Percentiles rank a stretch among this genome's conserved stretches.
These are phyloP conservation scores for Diversispora epigaea DNA, from an alignment of 192 early-diverging fungal species.

Conservation along the genomic window DNA sequence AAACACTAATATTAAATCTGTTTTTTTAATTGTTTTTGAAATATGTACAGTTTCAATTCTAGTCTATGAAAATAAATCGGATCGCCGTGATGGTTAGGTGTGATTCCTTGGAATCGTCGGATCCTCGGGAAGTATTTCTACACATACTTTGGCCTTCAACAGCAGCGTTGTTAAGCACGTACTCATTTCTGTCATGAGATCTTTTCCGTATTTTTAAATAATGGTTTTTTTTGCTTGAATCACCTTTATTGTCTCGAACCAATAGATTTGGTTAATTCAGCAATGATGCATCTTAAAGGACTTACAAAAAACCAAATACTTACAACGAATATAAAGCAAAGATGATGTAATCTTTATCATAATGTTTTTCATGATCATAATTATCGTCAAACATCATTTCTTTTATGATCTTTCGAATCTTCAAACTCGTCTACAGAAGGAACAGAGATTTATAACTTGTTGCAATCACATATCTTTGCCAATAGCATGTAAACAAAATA, in stretches of 20 bases:
- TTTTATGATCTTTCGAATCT: conserved; percentile 24
- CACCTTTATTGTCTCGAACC: background rate
- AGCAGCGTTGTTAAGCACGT: no score
- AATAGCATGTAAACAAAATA: conserved; percentile 24
- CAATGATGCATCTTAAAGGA: conserved; percentile 13
- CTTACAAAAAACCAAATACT: conserved; percentile 10
- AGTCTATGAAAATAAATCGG: no score
- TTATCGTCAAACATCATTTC: conserved; percentile 3
- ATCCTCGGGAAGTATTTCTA: no score
- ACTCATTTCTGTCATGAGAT: no score
- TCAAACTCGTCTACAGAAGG: conserved; percentile 14
- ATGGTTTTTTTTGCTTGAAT: no score
- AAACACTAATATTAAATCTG: no score
- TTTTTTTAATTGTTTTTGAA: no score
- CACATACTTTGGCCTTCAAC: no score
- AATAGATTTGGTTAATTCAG: background rate
- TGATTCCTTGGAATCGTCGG: no score
- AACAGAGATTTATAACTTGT: conserved; percentile 20
- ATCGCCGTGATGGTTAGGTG: no score
- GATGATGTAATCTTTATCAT: conserved; percentile 28
- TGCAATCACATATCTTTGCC: background rate
- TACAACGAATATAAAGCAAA: conserved; percentile 32
- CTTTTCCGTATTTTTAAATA: no score
- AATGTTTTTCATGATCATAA: conserved; percentile 26
- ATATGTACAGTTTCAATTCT: no score